Conservation (phyloP, 2,329 filamentous ascomycete genomes). For the Harringtonia aguacate region DNA sequence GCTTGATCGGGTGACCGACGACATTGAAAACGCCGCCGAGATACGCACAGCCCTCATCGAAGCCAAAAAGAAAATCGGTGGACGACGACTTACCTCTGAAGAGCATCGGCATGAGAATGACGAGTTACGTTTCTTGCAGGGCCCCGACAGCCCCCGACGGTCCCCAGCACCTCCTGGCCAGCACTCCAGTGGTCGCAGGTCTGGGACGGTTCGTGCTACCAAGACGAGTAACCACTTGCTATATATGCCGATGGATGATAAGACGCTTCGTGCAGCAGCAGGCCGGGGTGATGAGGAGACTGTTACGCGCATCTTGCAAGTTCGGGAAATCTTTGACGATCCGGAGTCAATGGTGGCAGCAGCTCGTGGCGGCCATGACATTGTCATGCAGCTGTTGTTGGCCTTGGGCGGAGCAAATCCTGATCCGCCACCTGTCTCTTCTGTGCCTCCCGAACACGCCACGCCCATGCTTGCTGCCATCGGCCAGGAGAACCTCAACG, state of each 20-base stretch:
- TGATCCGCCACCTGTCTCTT: conserved; percentile 57
- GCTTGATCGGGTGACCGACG: conserved; percentile 67
- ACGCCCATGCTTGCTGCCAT: conserved; percentile 94
- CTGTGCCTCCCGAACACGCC: conserved; percentile 57
- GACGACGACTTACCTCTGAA: conserved; percentile 45
- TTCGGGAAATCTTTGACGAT: conserved; percentile 55
- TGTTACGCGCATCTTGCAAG: conserved; percentile 49
- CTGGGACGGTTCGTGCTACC: conserved; percentile 45
- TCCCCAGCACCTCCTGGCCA: conserved; percentile 36
- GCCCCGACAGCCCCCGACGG: conserved; percentile 45
- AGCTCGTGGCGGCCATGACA: conserved; percentile 81
- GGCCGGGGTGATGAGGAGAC: conserved; percentile 51
- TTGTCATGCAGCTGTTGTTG: conserved; percentile 70
- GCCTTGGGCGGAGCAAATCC: conserved; percentile 55
- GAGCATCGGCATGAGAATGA: conserved; percentile 43
- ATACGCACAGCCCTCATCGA: conserved; percentile 60
- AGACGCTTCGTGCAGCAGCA: conserved; percentile 49
- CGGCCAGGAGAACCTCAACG: conserved; percentile 75
- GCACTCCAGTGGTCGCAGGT: conserved; percentile 33
- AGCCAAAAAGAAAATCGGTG: conserved; percentile 43
- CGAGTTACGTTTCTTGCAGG: conserved; percentile 37
- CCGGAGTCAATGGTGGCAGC: conserved; percentile 83
- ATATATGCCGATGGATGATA: conserved; percentile 53
- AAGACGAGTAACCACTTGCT: conserved; percentile 55
- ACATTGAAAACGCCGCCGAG: conserved; percentile 67